Evolutionary conservation across 129 eudicot species (phyloP).

Genomic region (Smallanthus sonchifolius): DNA sequence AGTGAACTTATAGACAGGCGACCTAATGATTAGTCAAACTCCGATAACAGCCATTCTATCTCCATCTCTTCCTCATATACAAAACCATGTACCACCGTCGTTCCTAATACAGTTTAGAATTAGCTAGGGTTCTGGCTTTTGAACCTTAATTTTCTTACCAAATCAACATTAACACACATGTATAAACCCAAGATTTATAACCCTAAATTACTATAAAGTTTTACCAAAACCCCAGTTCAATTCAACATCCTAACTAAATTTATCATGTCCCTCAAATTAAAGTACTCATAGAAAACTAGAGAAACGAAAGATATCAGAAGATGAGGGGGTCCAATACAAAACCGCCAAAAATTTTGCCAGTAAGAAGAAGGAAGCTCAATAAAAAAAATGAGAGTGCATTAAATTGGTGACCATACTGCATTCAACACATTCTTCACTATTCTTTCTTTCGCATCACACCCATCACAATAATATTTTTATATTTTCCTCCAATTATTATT

Average conservation of each 20-base stretch:
- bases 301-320: background rate
- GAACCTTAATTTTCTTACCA: too few species aligned
- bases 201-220: too few species aligned
- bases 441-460: background rate
- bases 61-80: too few species aligned
- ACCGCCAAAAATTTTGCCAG: background rate
- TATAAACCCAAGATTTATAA: too few species aligned
- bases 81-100: too few species aligned
- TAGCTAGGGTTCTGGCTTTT: too few species aligned
- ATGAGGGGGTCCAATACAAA: constrained; percentile 1
- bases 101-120: too few species aligned
- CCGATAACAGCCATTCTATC: too few species aligned
- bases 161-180: too few species aligned
- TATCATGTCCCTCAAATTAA: too few species aligned
- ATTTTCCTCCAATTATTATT: background rate
- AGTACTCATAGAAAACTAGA: background rate
- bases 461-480: background rate
- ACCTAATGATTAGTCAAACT: too few species aligned
- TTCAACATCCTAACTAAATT: background rate
- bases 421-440: background rate
- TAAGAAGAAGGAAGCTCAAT: background rate
- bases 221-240: background rate
- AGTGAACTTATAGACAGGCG: too few species aligned
- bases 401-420: constrained; percentile 13
- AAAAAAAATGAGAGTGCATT: background rate